These are phyloP conservation scores for Lodderomyces theae DNA, from an alignment of 1,139 yeast species.

Conservation along the genomic window DNA sequence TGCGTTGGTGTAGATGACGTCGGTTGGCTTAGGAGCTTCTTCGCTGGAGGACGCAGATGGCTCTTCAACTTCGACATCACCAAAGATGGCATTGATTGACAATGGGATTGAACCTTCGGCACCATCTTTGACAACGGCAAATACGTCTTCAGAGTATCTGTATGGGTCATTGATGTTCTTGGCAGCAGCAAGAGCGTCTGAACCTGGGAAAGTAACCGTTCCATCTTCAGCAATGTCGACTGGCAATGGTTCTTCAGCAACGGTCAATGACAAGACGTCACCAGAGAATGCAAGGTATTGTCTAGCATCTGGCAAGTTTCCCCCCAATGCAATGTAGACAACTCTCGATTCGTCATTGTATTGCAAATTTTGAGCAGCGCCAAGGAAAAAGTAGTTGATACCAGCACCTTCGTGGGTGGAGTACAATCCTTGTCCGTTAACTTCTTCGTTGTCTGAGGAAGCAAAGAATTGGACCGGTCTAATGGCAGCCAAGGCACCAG, in stretches of 20 bases:
- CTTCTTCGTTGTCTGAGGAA: constrained; percentile 21
- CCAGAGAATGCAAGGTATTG: constrained; percentile 12
- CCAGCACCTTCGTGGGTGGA: constrained; percentile 57
- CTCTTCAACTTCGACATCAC: neutral
- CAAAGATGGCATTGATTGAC: constrained; percentile 9
- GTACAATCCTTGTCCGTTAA: constrained; percentile 29
- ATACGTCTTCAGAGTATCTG: constrained; percentile 28
- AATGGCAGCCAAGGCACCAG: constrained; percentile 23
- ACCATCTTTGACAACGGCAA: constrained; percentile 20
- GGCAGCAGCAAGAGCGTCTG: constrained; percentile 33
- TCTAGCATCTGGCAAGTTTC: constrained; percentile 5
- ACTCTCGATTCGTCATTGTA: constrained; percentile 57
- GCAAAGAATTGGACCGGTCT: constrained; percentile 18
- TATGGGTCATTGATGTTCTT: constrained; percentile 44
- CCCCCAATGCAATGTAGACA: constrained; percentile 26
- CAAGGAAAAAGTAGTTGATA: constrained; percentile 44
- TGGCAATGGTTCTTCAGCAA: constrained; percentile 14
- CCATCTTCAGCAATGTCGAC: constrained; percentile 22
- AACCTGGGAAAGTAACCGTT: constrained; percentile 28
- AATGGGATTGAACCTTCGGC: constrained; percentile 21
- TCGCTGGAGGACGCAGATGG: neutral
- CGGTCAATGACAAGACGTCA: constrained; percentile 16
- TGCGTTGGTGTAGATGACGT: constrained; percentile 3
- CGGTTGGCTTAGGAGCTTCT: constrained; percentile 8
- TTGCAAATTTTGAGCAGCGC: constrained; percentile 22